Conservation (phyloP, 768 basidiomycete genomes). For the Suillus spraguei region DNA sequence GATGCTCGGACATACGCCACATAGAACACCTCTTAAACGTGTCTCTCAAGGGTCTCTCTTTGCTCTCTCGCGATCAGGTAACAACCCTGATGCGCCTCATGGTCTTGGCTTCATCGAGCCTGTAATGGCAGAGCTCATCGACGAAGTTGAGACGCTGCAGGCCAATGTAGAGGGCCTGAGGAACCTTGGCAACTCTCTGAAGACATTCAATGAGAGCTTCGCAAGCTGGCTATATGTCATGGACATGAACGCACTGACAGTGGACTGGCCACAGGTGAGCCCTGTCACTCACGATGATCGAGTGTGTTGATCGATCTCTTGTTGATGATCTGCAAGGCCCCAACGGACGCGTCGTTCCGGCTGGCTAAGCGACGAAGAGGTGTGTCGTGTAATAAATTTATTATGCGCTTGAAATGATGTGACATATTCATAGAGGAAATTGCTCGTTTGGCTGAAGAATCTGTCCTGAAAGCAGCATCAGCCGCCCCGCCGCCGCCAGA, state of each 20-base stretch:
- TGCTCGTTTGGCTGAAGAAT: slow-evolving; percentile 52
- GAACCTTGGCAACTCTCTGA: slow-evolving; percentile 71
- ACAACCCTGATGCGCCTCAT: slow-evolving; percentile 73
- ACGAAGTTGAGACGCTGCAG: slow-evolving; percentile 83
- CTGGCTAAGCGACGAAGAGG: slow-evolving; percentile 64
- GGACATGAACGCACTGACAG: slow-evolving; percentile 95
- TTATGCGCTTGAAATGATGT: background rate
- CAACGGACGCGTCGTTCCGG: slow-evolving; percentile 58
- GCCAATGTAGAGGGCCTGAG: slow-evolving; percentile 74
- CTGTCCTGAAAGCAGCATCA: slow-evolving; percentile 45
- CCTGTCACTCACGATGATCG: slow-evolving; percentile 15
- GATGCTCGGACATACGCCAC: slow-evolving; percentile 46
- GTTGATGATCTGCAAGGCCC: slow-evolving; percentile 46
- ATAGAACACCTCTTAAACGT: slow-evolving; percentile 82
- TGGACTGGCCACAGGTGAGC: slow-evolving; percentile 85
- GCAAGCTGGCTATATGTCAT: slow-evolving; percentile 90
- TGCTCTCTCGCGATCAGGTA: slow-evolving; percentile 72
- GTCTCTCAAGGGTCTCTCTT: slow-evolving; percentile 92
- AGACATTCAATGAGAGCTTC: slow-evolving; percentile 90
- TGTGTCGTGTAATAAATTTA: slow-evolving; percentile 27
- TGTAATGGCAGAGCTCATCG: slow-evolving; percentile 81
- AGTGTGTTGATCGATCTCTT: no score
- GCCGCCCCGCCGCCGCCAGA: slow-evolving; percentile 27
- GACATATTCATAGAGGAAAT: slow-evolving; percentile 52
- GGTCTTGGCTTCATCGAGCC: slow-evolving; percentile 86